These are phyloP conservation scores for Flaveria trinervia DNA, from an alignment of 129 eudicot genomes.

Conservation along the genomic window DNA sequence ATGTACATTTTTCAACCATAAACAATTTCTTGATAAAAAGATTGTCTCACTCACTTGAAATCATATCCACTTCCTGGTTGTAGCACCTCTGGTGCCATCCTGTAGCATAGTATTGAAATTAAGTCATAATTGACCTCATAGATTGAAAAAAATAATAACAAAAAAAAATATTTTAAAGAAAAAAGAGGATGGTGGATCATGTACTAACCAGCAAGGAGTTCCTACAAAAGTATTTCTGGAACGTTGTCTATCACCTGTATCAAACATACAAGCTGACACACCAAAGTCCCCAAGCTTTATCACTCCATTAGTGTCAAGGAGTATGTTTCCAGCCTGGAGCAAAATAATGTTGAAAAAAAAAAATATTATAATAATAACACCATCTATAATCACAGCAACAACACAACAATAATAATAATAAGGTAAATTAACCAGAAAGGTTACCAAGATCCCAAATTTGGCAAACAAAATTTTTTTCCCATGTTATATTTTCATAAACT, in stretches of 20 bases:
- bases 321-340: constrained; percentile 94
- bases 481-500: background rate
- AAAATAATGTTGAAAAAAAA: constrained; percentile 9
- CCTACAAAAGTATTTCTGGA: constrained; percentile 98
- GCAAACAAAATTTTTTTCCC: background rate
- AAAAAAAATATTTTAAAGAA: background rate
- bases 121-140: constrained; percentile 8
- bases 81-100: constrained; percentile 99
- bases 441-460: background rate
- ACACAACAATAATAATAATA: background rate
- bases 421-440: background rate
- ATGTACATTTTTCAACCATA: constrained; percentile 47
- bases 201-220: constrained; percentile 95
- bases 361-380: background rate
- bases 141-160: background rate
- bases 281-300: constrained; percentile 99
- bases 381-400: background rate
- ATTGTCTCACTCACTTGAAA: constrained; percentile 71
- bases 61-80: constrained; percentile 97
- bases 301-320: constrained; percentile 83
- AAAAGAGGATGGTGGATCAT: background rate
- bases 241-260: constrained; percentile 93
- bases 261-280: constrained; percentile 98
- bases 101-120: constrained; percentile 24
- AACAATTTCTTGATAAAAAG: background rate